Base-by-base conservation (phyloP, 192 early-diverging fungal species). In the Coemansia sp. region DNA sequence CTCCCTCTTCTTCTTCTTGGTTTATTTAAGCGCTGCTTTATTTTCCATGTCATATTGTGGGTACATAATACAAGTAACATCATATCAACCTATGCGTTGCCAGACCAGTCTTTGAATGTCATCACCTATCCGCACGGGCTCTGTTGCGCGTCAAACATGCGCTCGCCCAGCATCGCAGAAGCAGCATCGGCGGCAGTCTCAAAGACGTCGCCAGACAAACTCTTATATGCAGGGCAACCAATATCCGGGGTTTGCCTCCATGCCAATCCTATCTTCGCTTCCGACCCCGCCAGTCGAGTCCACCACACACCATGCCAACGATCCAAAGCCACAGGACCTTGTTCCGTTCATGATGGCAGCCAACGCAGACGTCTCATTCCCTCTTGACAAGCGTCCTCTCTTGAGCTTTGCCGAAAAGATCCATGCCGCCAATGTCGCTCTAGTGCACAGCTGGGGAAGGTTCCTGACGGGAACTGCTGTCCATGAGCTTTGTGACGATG, bases 401-500 rank as follows among this genome's bases (percentile, higher is more conserved):
- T 68, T 68, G 70, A 54, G 67, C 32, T 56, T 76, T 38, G 58
- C 67, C 19, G 79, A 81, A 40, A 81, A 76, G 53, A 67, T 81
- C 19, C 79, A 68, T 38, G 74, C 67, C 32, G 73, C 74, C 61
- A 81, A 72, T 64, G 20, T 65, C n/a, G 74, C 74, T 14, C 64
- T 81, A 55, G 74, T 81, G 17, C 74, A 76, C 64, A 69, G 58
- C 55, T 82, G 79, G 79, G 79, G 74, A n/a, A 55, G 71, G 55
- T 68, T 67, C 41, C 71, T 82, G 5, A 61, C 66, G 12, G 79
- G 71, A 37, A 55, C 68, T 39, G 67, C 65, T 16, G 57, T 82
- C 32, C 46, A 68, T 50, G 79, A 82, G 63, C 75, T 82, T 43
- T 69, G 63, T 54, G 68, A 77, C 42, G 42, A 19, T 22, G 53